Base-by-base conservation (phyloP, 306 rosid species). In the Rosa lucieae region DNA sequence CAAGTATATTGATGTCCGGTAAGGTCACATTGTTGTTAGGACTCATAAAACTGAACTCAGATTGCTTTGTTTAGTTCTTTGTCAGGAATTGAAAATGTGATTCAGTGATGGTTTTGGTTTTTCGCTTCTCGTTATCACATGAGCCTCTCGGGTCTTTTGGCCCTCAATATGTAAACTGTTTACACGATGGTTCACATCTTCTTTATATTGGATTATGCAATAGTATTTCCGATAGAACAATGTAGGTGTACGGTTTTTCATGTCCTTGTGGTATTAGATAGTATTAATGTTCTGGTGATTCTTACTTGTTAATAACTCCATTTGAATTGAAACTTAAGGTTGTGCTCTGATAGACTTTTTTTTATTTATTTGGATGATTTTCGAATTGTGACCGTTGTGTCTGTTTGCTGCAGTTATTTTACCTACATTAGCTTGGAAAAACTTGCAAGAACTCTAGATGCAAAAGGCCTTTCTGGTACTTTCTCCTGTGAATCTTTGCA, bases 1-100 rank as follows among this genome's bases (percentile, higher is more conserved):
- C 82, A 80, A 84, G 86, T 88, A 92, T 75, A 78, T 93, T 8
- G 97, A 95, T 74, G 86, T 95, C 49, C 85, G 98, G 99, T 95
- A 91, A 80, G 90, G 73, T 77, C 77, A 67, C 80, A 56, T 46
- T 81, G 15, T 43, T 69, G 67, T 62, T 62, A 1, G 67, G 14
- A 62, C 70, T 5, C 0, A 42, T 80, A 7, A 21, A 58, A 21
- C 4, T 59, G 63, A 20, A 21, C 1, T 58, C 14, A 0, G 35
- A 8, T 58, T 21, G 35, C 5, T 58, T 21, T 21, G 0, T 8
- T 21, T 58, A n/a, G 59, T 62, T 79, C 37, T 75, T 21, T 2
- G 0, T 61, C 58, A 53, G 9, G 13, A 35, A 3, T 9, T 67
- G 26, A 5, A 10, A 26, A 26, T 17, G 12, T 66, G 40, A 3